These are phyloP conservation scores for Fusarium sublunatum DNA, from an alignment of 2,329 filamentous ascomycete species.

Conservation along the genomic window DNA sequence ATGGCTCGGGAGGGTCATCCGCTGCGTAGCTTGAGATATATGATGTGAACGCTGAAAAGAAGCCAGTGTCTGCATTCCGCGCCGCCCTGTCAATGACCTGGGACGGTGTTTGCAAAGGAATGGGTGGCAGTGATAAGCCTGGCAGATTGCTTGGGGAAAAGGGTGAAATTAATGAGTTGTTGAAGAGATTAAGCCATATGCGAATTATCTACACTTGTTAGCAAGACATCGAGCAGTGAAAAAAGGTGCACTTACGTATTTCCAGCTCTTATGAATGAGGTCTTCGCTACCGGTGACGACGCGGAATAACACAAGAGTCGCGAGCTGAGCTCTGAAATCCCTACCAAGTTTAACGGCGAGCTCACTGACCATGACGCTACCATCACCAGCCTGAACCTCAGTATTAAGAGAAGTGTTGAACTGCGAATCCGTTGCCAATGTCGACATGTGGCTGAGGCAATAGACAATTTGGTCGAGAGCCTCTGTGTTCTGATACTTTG, in stretches of 20 bases:
- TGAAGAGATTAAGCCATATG: slow-evolving; percentile 95
- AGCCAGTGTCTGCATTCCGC: slow-evolving; percentile 80
- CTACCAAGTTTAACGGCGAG: slow-evolving; percentile 94
- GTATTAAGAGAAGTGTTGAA: slow-evolving; percentile 92
- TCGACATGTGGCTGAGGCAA: slow-evolving; percentile 90
- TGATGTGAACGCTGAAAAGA: slow-evolving; percentile 94
- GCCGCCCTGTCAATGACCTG: slow-evolving; percentile 91
- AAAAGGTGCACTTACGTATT: slow-evolving; percentile 68
- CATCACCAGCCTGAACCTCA: slow-evolving; percentile 90
- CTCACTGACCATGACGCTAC: slow-evolving; percentile 98
- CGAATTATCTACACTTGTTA: slow-evolving; percentile 74
- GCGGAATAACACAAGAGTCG: slow-evolving; percentile 93
- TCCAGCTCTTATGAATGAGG: slow-evolving; percentile 81
- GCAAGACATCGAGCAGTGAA: not conserved
- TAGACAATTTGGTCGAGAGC: slow-evolving; percentile 93
- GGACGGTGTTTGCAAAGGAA: slow-evolving; percentile 89
- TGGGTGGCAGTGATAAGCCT: slow-evolving; percentile 77
- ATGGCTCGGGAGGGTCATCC: slow-evolving; percentile 96
- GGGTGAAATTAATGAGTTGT: slow-evolving; percentile 90
- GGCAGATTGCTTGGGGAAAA: slow-evolving; percentile 75
- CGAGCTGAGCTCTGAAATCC: slow-evolving; percentile 92
- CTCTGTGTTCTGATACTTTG: slow-evolving; percentile 83
- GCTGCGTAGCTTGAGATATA: slow-evolving; percentile 99
- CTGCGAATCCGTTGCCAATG: slow-evolving; percentile 78
- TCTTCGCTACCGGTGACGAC: slow-evolving; percentile 88